These are phyloP conservation scores for Otatea glauca DNA, from an alignment of 176 grass and related monocot species.

Conservation along the genomic window DNA sequence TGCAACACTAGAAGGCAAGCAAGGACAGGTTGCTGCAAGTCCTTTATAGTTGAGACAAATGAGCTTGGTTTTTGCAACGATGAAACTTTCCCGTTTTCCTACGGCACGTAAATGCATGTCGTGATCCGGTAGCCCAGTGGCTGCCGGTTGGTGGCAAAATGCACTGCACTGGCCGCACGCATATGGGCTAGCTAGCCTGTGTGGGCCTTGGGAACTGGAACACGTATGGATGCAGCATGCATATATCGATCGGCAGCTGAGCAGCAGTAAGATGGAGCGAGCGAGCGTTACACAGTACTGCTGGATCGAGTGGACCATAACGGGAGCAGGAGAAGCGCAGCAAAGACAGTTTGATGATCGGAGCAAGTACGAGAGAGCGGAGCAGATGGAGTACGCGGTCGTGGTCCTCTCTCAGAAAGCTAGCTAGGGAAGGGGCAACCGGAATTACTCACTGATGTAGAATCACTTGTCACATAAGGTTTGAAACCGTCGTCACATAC, in stretches of 20 bases:
- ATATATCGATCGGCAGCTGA: too few species aligned
- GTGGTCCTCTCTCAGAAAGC: too few species aligned
- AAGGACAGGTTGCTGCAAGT: background rate
- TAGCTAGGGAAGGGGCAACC: too few species aligned
- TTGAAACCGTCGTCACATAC: too few species aligned
- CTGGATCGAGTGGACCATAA: too few species aligned
- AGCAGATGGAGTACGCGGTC: too few species aligned
- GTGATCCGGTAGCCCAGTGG: background rate
- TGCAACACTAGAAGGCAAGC: background rate
- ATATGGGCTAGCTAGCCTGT: background rate
- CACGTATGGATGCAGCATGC: background rate
- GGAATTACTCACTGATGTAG: too few species aligned
- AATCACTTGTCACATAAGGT: too few species aligned
- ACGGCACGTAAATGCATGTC: constrained; percentile 41
- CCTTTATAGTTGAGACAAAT: background rate
- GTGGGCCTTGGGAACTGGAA: background rate
- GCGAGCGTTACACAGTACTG: background rate
- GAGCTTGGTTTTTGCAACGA: background rate
- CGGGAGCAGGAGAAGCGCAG: background rate
- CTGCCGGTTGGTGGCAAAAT: background rate
- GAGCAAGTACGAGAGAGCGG: background rate
- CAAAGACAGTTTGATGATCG: too few species aligned
- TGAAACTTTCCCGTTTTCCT: constrained; percentile 4
- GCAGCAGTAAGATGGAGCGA: background rate
- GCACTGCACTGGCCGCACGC: background rate